Evolutionary conservation across 148 eudicot species (phyloP).

Genomic region (Pouteria glomerata): DNA sequence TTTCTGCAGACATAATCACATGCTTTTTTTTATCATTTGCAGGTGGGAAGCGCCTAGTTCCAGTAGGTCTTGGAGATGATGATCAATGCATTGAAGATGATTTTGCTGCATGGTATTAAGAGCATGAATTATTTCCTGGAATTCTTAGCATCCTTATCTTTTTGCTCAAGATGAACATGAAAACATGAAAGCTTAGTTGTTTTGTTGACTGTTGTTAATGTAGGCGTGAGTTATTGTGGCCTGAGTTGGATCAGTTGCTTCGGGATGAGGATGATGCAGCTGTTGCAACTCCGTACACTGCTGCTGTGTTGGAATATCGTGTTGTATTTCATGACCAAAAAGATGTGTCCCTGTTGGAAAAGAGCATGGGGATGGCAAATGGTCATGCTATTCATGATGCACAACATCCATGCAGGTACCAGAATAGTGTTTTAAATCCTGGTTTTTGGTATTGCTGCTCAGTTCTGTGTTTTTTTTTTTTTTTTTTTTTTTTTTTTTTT

Average conservation of each 20-base stretch:
- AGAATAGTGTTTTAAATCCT: neutral
- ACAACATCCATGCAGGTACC: constrained; percentile 93
- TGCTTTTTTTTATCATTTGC: constrained; percentile 14
- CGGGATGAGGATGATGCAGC: constrained; percentile 54
- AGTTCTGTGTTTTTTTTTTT: constrained; percentile 1
- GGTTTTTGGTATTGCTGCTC: neutral
- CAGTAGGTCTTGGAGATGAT: constrained; percentile 93
- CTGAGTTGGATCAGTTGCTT: constrained; percentile 79
- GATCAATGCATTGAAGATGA: constrained; percentile 98
- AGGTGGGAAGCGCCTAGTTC: constrained; percentile 86
- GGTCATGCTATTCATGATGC: constrained; percentile 78
- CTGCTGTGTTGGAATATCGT: constrained; percentile 80
- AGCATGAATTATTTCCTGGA: neutral
- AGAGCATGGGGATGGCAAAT: constrained; percentile 58
- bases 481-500: constrained; percentile 11
- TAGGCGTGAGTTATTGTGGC: constrained; percentile 92
- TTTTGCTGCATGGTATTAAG: constrained; percentile 79
- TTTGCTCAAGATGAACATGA: too few relatives aligned
- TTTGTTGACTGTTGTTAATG: constrained; percentile 4
- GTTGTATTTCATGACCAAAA: constrained; percentile 50
- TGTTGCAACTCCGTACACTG: constrained; percentile 88
- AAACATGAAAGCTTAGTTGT: neutral
- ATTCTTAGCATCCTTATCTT: neutral
- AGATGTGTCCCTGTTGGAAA: constrained; percentile 33
- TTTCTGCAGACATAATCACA: neutral